Evolutionary conservation across 257 asterid genomes (phyloP).

Genomic region (Nicotiana sylvestris): DNA sequence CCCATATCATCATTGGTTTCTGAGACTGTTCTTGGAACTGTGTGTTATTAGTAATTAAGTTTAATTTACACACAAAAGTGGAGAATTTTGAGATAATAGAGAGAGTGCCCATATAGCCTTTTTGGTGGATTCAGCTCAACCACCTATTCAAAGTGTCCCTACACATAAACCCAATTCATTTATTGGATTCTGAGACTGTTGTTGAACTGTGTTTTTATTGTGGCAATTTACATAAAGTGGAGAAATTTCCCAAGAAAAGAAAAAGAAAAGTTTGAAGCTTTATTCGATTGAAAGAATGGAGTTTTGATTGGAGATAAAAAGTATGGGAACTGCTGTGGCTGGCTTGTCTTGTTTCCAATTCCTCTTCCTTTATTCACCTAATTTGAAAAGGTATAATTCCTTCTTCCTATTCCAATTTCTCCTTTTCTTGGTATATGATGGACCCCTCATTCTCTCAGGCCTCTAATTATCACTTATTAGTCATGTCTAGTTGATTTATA

Average conservation of each 20-base stretch:
- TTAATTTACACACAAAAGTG: neutral
- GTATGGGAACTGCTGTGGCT: slow-evolving; percentile 33
- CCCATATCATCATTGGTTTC: slow-evolving; percentile 24
- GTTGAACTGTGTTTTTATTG: neutral
- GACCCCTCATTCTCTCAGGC: neutral
- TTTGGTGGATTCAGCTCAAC: slow-evolving; percentile 18
- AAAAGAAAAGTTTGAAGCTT: slow-evolving; percentile 14
- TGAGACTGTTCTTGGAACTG: neutral
- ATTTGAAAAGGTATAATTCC: slow-evolving; percentile 41
- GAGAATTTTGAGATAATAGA: neutral
- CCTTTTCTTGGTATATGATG: slow-evolving; percentile 6
- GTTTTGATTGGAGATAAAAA: slow-evolving; percentile 12
- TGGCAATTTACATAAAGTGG: neutral
- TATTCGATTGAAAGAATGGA: neutral
- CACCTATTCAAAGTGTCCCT: slow-evolving; percentile 14
- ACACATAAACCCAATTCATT: slow-evolving; percentile 17
- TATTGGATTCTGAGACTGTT: slow-evolving; percentile 17
- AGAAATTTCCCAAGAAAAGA: neutral
- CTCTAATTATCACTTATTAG: neutral
- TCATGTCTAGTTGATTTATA: slow-evolving; percentile 1
- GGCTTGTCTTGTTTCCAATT: slow-evolving; percentile 35
- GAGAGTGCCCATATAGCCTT: neutral
- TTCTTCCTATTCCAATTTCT: neutral
- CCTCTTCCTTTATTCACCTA: slow-evolving; percentile 25
- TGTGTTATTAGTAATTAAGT: neutral